Percentiles rank a stretch among this genome's conserved stretches.
These are phyloP conservation scores for Trichopus zeylanicus DNA, from an alignment of 116 monocot species.

Conservation along the genomic window DNA sequence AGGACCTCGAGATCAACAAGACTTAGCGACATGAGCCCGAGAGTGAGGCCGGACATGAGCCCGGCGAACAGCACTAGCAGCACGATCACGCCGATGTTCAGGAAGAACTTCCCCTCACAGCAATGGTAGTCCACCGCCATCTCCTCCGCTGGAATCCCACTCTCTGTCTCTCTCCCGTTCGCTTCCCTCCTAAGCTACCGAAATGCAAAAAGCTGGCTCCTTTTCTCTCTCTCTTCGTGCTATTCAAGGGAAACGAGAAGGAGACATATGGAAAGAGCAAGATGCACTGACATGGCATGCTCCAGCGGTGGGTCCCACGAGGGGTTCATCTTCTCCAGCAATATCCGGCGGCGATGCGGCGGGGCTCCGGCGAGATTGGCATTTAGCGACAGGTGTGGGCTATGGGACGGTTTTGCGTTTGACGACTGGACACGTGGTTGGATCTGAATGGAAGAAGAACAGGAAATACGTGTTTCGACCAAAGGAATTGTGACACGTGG, in stretches of 20 bases:
- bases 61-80: slow-evolving; percentile 84
- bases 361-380: neutral
- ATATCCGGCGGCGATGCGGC: neutral
- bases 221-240: neutral
- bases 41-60: slow-evolving; percentile 91
- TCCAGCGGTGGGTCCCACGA: neutral
- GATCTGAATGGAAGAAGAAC: no score
- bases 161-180: neutral
- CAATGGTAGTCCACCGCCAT: slow-evolving; percentile 47
- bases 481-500: no score
- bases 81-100: slow-evolving; percentile 39
- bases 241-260: neutral
- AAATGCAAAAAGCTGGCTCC: no score
- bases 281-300: no score
- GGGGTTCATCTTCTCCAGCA: neutral
- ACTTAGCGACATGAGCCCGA: slow-evolving; percentile 87
- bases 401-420: no score
- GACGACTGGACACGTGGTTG: no score
- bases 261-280: neutral
- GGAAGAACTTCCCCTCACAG: slow-evolving; percentile 56
- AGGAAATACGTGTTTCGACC: no score
- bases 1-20: slow-evolving; percentile 94
- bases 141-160: neutral
- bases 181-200: neutral
- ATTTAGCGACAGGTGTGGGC: no score